Evolutionary conservation across 108 stramenopile species (phyloP), one percentile per base, ranked within the genome.

Genomic region (Nitzschia sp.): DNA sequence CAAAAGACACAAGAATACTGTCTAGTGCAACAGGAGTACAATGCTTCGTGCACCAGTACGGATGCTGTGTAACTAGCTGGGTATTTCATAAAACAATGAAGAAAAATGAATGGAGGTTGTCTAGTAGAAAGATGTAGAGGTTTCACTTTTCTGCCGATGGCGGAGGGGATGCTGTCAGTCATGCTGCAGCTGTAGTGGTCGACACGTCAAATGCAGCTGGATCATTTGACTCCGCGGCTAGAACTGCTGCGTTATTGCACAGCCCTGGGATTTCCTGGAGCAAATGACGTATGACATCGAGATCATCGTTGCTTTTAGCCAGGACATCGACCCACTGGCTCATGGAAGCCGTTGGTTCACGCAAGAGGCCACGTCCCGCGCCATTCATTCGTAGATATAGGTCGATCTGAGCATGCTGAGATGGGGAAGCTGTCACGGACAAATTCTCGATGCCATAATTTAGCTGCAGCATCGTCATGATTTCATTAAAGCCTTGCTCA

Each of bases 321-420:
- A 69, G 28, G 0, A 69, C 31, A 21, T 69, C 57, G 5, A 69
- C 11, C 68, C 68, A 69, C 30, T 58, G 33, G 47, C 31, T 46
- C 68, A 69, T 69, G 25, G 44, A 30, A 0, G 57, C 34, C 16
- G 26, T 32, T 33, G 68, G 68, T 32, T 69, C 68, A 17, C 68
- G n/a, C 45, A 69, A 48, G 22, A 58, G 38, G 2, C 57, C 56
- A 11, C 68, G 55, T n/a, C 68, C 68, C 1, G 68, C 68, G 17
- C 45, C 45, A 47, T 69, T 69, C 68, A 69, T 69, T 47, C 68
- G 27, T 25, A 54, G 30, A 26, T 69, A 69, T 36, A 69, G 28
- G 54, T 69, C 57, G 23, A 69, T 69, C 33, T 69, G 45, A 4
- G 68, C 68, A 21, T 69, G 68, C 38, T 69, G 68, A 11, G 44